Conservation (phyloP, 208 protist species). For the Acanthamoeba culbertsoni region DNA sequence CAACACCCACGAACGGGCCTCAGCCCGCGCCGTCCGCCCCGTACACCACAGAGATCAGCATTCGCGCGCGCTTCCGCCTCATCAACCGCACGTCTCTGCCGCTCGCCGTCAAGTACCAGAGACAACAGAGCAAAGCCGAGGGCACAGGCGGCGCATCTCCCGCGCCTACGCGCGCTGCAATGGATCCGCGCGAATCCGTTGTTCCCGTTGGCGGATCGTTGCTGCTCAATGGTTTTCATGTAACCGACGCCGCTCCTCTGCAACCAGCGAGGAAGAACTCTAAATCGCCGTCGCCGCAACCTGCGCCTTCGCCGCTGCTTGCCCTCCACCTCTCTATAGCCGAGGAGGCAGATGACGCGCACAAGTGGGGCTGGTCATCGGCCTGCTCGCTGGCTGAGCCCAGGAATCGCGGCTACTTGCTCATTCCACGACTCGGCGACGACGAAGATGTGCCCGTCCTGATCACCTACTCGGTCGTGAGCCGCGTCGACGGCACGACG, state of each 20-base stretch:
- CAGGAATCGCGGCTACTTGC: neutral
- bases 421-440: neutral
- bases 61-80: slow-evolving; percentile 31
- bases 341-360: no score
- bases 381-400: neutral
- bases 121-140: neutral
- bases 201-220: neutral
- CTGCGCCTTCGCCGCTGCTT: neutral
- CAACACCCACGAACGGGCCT: neutral
- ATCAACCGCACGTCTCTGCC: slow-evolving; percentile 33
- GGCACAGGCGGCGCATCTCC: no score
- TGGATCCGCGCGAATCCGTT: neutral
- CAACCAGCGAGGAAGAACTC: neutral
- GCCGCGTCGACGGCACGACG: neutral
- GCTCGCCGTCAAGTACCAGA: neutral
- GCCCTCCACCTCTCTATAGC: neutral
- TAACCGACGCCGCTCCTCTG: neutral
- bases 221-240: neutral
- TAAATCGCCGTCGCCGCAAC: neutral
- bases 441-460: neutral
- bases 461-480: slow-evolving; percentile 18
- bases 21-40: neutral
- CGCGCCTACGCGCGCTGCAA: neutral
- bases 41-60: neutral
- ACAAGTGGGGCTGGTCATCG: neutral